These are phyloP conservation scores for Neocatenulostroma microsporum DNA, from an alignment of 2,329 filamentous ascomycete genomes.

Conservation along the genomic window DNA sequence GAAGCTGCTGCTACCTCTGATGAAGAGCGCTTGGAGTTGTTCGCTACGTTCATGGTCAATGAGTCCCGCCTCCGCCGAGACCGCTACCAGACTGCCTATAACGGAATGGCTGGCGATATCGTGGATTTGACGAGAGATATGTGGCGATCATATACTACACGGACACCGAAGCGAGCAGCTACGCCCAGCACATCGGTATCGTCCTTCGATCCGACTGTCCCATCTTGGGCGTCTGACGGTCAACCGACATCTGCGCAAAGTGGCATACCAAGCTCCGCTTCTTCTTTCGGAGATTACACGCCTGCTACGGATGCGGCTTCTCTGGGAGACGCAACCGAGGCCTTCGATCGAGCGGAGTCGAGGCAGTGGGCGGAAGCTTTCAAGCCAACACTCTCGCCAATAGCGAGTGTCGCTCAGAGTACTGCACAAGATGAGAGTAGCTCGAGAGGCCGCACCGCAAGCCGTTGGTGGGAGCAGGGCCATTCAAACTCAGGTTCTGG, in stretches of 20 bases:
- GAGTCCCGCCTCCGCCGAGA: conserved; percentile 80
- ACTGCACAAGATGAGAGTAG: conserved; percentile 70
- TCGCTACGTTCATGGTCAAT: conserved; percentile 79
- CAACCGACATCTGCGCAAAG: conserved; percentile 23
- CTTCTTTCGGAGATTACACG: conserved; percentile 39
- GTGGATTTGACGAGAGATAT: conserved; percentile 72
- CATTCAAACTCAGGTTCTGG: conserved; percentile 31
- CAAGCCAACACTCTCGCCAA: conserved; percentile 77
- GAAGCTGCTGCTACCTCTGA: conserved; percentile 68
- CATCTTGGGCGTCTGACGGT: conserved; percentile 43
- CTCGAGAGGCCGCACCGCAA: conserved; percentile 78
- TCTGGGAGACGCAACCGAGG: conserved; percentile 33
- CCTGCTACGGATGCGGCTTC: conserved; percentile 42
- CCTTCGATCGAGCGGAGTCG: conserved; percentile 29
- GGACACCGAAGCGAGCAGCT: conserved; percentile 31
- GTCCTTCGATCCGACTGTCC: conserved; percentile 34
- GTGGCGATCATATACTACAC: conserved; percentile 55
- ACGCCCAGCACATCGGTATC: conserved; percentile 40
- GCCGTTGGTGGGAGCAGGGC: conserved; percentile 85
- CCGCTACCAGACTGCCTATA: conserved; percentile 66
- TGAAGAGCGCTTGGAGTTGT: conserved; percentile 74
- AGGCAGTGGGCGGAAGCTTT: conserved; percentile 53
- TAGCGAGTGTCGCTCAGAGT: conserved; percentile 87
- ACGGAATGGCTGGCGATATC: conserved; percentile 72
- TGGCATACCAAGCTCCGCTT: conserved; percentile 25